phyloP scores from a whole-genome alignment of 225 moss, liverwort and hornwort genomes.

The Bryum argenteum region DNA sequence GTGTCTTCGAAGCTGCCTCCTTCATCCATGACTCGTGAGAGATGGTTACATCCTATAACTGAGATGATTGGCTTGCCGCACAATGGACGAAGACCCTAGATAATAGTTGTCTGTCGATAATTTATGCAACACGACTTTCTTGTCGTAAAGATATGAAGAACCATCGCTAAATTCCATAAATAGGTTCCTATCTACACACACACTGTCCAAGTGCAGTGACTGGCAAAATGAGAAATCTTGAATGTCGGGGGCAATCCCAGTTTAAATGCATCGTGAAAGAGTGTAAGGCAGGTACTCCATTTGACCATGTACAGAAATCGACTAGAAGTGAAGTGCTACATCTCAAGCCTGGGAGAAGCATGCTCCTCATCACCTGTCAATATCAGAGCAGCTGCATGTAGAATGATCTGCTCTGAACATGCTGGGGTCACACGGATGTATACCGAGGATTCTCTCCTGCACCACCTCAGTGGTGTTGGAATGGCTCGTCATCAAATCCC shows the following conservation, averaged over 20 bases:
- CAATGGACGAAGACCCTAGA: too few relatives aligned
- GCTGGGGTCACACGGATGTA: slow-evolving; percentile 13
- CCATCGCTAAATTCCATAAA: too few relatives aligned
- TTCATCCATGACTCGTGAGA: too few relatives aligned
- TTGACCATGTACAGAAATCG: neutral
- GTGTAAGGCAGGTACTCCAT: slow-evolving; percentile 1
- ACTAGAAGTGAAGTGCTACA: neutral
- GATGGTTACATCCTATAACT: too few relatives aligned
- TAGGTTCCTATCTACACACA: neutral
- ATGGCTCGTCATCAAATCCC: slow-evolving; percentile 13
- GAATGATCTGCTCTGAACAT: neutral
- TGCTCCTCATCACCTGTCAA: neutral
- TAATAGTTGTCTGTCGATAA: too few relatives aligned
- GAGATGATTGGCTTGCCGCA: too few relatives aligned
- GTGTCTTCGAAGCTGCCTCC: too few relatives aligned
- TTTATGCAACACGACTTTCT: too few relatives aligned
- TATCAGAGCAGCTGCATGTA: neutral
- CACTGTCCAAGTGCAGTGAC: neutral
- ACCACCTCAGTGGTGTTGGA: slow-evolving; percentile 12
- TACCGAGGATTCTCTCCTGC: slow-evolving; percentile 13
- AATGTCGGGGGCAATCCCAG: slow-evolving; percentile 7
- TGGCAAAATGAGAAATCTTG: slow-evolving; percentile 20
- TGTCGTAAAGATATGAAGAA: too few relatives aligned
- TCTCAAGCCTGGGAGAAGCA: slow-evolving; percentile 5
- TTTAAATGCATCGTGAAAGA: slow-evolving; percentile 10